Base-by-base conservation (phyloP, 257 asterid species). In the Oldenlandia corymbosa region DNA sequence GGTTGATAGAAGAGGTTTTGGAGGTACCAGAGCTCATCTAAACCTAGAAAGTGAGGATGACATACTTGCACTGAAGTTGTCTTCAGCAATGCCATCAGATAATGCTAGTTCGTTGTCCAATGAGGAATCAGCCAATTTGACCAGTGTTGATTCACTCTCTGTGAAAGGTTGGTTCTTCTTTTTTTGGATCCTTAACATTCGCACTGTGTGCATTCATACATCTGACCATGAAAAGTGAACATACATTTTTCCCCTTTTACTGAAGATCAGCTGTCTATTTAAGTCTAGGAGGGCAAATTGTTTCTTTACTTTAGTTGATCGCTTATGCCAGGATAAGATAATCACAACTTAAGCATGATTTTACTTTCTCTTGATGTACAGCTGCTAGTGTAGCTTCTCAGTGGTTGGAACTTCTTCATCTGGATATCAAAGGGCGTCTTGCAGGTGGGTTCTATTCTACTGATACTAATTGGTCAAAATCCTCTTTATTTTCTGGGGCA, bases 351-450 rank as follows among this genome's bases (percentile, higher is more conserved):
- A 57, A 20, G 51, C 50, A 23, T 45, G 27, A 58, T 16, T 1
- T 6, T 32, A 20, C 34, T 43, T 46, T 34, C 61, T 61, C 66
- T 58, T 69, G 31, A 58, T 72, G 68, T 82, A 30, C 90, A 91
- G 98, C 96, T 68, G 95, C 98, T 20, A 86, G 79, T 73, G 84
- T 88, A 36, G 99, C 99, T 75, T 84, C 94, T 28, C 97, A 90
- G 43, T 93, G 99, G 99, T 68, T 93, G 92, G 99, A 85, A 48
- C 93, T 93, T 76, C 84, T 93, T 75, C 82, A 74, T 69, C 96
- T 87, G 75, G 99, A 93, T 74, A 81, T 86, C 32, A 79, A 58
- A 71, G 96, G 95, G 17, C 96, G 99, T 31, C 94, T 93, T 69
- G 84, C 96, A 46, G 97, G 99, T 82, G 72, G 5, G 55, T 61